These are phyloP conservation scores for Biscogniauxia mediterranea DNA, from an alignment of 2,329 filamentous ascomycete species.

Conservation along the genomic window DNA sequence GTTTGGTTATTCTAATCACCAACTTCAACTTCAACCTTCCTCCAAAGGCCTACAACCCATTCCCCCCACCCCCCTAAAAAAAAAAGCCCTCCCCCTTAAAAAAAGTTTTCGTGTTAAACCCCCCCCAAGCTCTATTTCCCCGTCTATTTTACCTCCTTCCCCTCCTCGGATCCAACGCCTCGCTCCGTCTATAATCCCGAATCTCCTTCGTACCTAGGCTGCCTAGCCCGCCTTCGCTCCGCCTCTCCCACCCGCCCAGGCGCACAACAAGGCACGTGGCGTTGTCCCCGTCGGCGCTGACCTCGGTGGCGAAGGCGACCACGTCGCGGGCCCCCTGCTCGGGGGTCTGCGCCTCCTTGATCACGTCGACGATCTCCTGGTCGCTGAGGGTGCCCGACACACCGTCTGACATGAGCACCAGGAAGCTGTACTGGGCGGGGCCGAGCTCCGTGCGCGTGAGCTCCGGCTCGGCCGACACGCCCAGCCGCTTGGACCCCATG, in stretches of 20 bases:
- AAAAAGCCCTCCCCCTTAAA: neutral
- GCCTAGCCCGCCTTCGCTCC: constrained; percentile 81
- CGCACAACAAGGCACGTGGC: constrained; percentile 67
- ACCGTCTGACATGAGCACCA: constrained; percentile 86
- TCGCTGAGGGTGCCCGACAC: constrained; percentile 83
- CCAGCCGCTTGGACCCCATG: constrained; percentile 85
- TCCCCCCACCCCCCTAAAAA: neutral
- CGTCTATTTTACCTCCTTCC: constrained; percentile 40
- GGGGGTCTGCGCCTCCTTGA: constrained; percentile 90
- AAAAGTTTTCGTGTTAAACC: neutral
- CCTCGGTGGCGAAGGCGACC: constrained; percentile 85
- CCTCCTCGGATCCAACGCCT: constrained; percentile 78
- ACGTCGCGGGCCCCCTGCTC: constrained; percentile 79
- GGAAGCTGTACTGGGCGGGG: constrained; percentile 83
- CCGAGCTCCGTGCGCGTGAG: constrained; percentile 75
- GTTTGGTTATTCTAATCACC: too few relatives aligned
- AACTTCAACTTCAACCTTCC: too few relatives aligned
- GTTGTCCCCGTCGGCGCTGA: constrained; percentile 66
- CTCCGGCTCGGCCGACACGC: constrained; percentile 92
- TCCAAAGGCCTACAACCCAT: too few relatives aligned
- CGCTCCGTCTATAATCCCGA: constrained; percentile 75
- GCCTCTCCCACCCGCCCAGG: constrained; percentile 67
- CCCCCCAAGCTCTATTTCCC: neutral
- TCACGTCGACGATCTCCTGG: constrained; percentile 92
- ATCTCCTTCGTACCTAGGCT: constrained; percentile 91